Evolutionary conservation across 257 asterid species (phyloP).

Genomic region (Hygrophila difformis): DNA sequence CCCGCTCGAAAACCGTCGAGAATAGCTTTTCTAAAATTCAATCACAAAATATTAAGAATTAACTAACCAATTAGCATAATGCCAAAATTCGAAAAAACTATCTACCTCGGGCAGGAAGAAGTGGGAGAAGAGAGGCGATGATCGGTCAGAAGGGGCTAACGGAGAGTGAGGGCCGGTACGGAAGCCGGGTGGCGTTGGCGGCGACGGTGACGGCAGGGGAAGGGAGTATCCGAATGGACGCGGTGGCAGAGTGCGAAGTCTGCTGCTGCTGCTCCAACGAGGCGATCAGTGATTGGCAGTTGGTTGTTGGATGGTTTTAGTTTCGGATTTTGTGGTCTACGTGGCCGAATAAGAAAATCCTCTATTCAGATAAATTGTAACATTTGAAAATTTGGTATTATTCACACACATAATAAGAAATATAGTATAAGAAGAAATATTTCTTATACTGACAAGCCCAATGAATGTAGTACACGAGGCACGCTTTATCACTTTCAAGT

Average conservation of each 20-base stretch:
- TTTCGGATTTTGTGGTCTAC: no score
- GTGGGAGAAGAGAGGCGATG: constrained; percentile 42
- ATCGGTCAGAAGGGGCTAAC: constrained; percentile 44
- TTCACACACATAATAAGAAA: no score
- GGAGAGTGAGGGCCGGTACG: constrained; percentile 31
- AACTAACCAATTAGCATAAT: not conserved
- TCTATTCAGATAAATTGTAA: no score
- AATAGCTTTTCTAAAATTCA: constrained; percentile 32
- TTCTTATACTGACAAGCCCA: no score
- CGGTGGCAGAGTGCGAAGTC: constrained; percentile 46
- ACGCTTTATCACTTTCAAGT: no score
- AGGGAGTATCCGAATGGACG: constrained; percentile 18
- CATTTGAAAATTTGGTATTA: no score
- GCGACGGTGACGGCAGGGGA: constrained; percentile 33
- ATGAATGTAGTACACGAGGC: no score
- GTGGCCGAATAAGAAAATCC: no score
- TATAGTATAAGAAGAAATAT: no score
- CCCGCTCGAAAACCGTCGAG: constrained; percentile 31
- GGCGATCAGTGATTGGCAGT: no score
- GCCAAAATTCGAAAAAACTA: not conserved
- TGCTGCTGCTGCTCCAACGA: constrained; percentile 15
- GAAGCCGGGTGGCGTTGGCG: constrained; percentile 14
- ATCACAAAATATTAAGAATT: no score
- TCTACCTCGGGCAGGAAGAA: constrained; percentile 50
- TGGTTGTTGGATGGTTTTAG: no score